phyloP scores from a whole-genome alignment of 2,329 filamentous ascomycete species.

The Colletotrichum orbiculare region DNA sequence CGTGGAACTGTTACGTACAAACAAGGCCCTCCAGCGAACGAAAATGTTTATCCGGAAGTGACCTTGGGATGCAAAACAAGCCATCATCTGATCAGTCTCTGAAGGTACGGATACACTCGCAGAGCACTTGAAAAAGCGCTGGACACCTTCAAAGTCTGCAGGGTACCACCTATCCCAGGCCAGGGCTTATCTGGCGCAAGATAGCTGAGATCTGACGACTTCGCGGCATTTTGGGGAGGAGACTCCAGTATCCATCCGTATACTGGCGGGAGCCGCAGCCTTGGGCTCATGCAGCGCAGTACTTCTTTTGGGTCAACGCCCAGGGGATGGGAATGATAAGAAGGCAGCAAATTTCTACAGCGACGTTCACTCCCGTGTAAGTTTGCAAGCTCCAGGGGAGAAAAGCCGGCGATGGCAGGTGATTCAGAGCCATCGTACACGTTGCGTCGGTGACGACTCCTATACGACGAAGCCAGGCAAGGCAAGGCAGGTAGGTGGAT shows the following conservation, averaged over 20 bases:
- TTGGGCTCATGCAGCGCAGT: conserved; percentile 2
- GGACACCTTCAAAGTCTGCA: no score
- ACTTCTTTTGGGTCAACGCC: neutral
- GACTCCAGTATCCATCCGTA: neutral
- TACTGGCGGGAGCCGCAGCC: neutral
- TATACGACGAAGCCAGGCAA: conserved; percentile 9
- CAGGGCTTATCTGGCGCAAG: conserved; percentile 14
- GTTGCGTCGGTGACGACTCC: conserved; percentile 18
- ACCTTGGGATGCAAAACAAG: no score
- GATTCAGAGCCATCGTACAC: neutral
- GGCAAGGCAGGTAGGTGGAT: conserved; percentile 5
- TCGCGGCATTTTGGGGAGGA: neutral
- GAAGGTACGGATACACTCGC: no score
- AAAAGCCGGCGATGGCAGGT: conserved; percentile 7
- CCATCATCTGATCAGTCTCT: no score
- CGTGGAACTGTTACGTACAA: no score
- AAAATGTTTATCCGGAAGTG: no score
- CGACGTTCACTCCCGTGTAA: no score
- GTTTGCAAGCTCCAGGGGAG: neutral
- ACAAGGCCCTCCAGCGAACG: no score
- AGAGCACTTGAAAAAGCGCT: no score
- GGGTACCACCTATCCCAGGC: no score
- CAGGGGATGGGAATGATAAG: conserved; percentile 7
- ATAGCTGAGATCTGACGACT: conserved; percentile 21
- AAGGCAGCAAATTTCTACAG: neutral